Conservation (phyloP, 2,329 filamentous ascomycete genomes). For the Trichoderma arundinaceum region DNA sequence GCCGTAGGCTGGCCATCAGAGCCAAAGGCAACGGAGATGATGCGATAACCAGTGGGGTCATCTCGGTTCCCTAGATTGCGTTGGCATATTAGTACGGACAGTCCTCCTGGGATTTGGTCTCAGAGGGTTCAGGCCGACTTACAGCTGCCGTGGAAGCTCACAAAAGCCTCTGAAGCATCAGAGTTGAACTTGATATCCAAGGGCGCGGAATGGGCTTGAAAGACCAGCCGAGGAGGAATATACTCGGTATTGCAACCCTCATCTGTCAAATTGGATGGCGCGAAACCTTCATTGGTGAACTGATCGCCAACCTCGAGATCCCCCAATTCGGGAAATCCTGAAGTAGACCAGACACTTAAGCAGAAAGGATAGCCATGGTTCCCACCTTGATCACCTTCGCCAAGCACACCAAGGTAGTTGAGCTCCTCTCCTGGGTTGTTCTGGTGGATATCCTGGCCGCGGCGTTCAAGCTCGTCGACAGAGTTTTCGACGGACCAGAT, state of each 20-base stretch:
- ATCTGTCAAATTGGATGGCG: conserved; percentile 49
- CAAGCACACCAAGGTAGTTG: conserved; percentile 70
- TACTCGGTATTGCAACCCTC: conserved; percentile 51
- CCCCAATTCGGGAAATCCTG: conserved; percentile 48
- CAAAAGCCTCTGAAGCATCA: conserved; percentile 63
- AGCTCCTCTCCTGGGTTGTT: conserved; percentile 77
- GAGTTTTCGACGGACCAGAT: conserved; percentile 73
- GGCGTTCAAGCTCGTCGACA: conserved; percentile 65
- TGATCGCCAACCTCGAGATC: conserved; percentile 55
- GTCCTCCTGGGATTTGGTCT: no score
- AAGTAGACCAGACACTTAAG: conserved; percentile 68
- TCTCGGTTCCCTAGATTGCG: conserved; percentile 49
- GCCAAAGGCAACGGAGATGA: conserved; percentile 50
- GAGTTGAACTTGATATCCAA: conserved; percentile 72
- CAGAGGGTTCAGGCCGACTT: conserved; percentile 37
- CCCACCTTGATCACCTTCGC: conserved; percentile 42
- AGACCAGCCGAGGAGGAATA: conserved; percentile 61
- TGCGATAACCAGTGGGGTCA: conserved; percentile 53
- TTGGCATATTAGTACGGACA: background rate
- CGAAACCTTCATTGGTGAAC: conserved; percentile 48
- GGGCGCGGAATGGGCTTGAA: conserved; percentile 71
- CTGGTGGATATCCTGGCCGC: conserved; percentile 65
- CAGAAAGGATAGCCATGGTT: conserved; percentile 77
- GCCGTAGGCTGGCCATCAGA: conserved; percentile 49
- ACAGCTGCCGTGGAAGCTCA: conserved; percentile 77